A percentile compares a stretch with the other conserved stretches of the same genome.
phyloP scores from a whole-genome alignment of 441 rosid genomes.

The Erodium trifolium region DNA sequence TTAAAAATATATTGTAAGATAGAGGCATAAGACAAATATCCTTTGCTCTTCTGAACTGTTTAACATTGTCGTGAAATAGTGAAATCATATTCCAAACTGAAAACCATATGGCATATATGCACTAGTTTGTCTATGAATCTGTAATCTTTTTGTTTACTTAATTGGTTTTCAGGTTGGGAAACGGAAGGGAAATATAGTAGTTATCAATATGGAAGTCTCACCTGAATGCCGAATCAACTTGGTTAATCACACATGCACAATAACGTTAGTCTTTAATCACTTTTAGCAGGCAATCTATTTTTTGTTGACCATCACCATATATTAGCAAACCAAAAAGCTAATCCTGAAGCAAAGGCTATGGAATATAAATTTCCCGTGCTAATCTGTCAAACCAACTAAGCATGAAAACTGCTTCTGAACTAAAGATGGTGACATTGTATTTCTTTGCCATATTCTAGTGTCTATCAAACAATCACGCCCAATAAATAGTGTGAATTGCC shows the following conservation, averaged over 20 bases:
- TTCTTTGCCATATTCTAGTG: not conserved
- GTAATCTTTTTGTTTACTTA: not conserved
- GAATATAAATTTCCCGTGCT: not conserved
- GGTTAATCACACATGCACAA: slow-evolving; percentile 4
- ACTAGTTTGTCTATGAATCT: not conserved
- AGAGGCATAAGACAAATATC: slow-evolving; percentile 6
- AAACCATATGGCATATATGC: not conserved
- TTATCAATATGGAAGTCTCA: not conserved
- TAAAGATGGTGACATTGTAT: not conserved
- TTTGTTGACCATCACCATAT: not conserved
- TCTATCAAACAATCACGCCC: not conserved
- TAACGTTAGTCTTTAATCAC: not conserved
- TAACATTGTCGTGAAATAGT: not conserved
- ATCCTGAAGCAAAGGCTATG: slow-evolving; percentile 2
- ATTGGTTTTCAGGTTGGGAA: not conserved
- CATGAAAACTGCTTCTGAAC: not conserved
- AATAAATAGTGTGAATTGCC: not conserved
- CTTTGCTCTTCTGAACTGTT: not conserved
- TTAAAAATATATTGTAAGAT: slow-evolving; percentile 15
- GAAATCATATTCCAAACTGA: not conserved
- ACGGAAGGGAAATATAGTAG: not conserved
- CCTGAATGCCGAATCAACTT: not conserved
- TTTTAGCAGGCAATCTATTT: not conserved
- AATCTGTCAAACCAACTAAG: not conserved
- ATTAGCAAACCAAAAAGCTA: not conserved